phyloP scores from a whole-genome alignment of 805 yeast species.

The Ogataea paraovalis region DNA sequence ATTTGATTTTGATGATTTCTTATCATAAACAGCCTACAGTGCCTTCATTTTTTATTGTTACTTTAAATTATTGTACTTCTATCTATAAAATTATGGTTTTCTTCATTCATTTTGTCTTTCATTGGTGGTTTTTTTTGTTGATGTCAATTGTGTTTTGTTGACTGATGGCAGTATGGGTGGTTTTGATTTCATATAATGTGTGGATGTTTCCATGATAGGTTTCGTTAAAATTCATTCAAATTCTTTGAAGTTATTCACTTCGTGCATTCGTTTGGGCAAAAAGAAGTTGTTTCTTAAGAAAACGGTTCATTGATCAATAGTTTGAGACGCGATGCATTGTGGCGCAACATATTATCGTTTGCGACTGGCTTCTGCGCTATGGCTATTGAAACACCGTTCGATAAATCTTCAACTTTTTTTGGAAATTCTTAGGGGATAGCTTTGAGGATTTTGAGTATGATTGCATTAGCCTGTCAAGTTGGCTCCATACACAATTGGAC shows the following conservation, averaged over 20 bases:
- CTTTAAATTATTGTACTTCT: not conserved
- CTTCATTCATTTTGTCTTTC: not conserved
- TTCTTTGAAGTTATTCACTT: too few relatives aligned
- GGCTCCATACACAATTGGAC: too few relatives aligned
- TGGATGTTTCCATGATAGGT: too few relatives aligned
- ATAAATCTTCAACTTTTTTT: not conserved
- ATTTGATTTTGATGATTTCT: conserved; percentile 32
- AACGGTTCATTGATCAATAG: not conserved
- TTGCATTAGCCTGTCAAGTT: too few relatives aligned
- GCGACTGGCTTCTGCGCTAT: conserved; percentile 28
- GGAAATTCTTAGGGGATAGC: too few relatives aligned
- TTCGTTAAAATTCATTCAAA: too few relatives aligned
- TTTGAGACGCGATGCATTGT: conserved; percentile 26
- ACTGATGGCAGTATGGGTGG: not conserved
- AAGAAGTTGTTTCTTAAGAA: not conserved
- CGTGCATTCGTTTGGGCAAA: too few relatives aligned
- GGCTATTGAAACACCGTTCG: not conserved
- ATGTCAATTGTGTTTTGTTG: not conserved
- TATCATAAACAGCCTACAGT: conserved; percentile 7
- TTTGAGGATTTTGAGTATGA: not conserved
- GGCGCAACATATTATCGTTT: conserved; percentile 24
- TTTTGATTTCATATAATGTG: too few relatives aligned
- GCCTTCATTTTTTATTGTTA: not conserved
- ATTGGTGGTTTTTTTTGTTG: not conserved
- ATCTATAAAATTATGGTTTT: not conserved